A percentile compares a stretch with the other conserved stretches of the same genome.
Evolutionary conservation across 2,329 filamentous ascomycete species (phyloP).

Genomic region (Pseudogymnoascus sp.): DNA sequence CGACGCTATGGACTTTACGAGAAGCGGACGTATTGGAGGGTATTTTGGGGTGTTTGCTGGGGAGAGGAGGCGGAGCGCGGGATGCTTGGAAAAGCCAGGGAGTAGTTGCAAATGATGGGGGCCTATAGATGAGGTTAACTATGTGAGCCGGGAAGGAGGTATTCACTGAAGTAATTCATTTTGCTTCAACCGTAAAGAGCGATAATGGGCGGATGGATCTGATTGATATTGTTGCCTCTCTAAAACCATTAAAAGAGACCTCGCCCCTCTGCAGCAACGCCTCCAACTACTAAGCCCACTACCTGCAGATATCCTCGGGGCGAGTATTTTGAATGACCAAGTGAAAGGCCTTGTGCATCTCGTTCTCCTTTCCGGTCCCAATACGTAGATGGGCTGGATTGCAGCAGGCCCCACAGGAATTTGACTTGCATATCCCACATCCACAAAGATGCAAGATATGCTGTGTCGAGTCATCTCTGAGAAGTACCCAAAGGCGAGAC

Average conservation of each 20-base stretch:
- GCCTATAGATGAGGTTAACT: too few relatives aligned
- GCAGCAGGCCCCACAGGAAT: not conserved
- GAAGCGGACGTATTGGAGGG: too few relatives aligned
- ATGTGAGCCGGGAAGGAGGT: too few relatives aligned
- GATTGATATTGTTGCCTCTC: not conserved
- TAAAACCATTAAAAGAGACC: not conserved
- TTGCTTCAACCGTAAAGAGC: too few relatives aligned
- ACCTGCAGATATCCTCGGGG: not conserved
- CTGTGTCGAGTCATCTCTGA: not conserved
- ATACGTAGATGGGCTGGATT: not conserved
- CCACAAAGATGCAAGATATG: not conserved
- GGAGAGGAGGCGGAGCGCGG: too few relatives aligned
- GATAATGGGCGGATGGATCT: not conserved
- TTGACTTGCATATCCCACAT: not conserved
- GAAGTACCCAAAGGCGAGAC: not conserved
- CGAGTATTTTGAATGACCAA: not conserved
- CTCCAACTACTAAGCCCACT: not conserved
- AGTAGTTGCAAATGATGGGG: too few relatives aligned
- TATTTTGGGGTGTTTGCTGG: too few relatives aligned
- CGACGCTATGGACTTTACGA: too few relatives aligned
- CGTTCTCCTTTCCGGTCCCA: not conserved
- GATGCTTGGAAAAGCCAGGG: too few relatives aligned
- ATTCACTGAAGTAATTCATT: too few relatives aligned
- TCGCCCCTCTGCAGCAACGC: not conserved
- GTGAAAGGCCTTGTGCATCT: not conserved